These are phyloP conservation scores for Bocquillonia castaneifolia DNA, from an alignment of 441 rosid genomes.

Conservation along the genomic window DNA sequence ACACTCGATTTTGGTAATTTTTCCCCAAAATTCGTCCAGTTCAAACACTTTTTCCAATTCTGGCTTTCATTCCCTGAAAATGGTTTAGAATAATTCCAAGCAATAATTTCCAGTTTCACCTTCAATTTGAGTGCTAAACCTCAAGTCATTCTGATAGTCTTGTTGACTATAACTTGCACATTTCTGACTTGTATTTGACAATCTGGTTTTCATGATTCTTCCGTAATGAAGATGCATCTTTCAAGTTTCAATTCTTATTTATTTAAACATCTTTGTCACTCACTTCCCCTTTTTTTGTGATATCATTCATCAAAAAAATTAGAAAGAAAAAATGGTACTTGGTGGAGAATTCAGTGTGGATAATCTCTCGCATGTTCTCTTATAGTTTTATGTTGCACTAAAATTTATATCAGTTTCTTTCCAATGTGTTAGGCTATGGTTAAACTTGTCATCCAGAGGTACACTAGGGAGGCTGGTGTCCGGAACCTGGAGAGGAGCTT, in stretches of 20 bases:
- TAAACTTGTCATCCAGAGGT: constrained; percentile 78
- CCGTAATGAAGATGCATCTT: neutral
- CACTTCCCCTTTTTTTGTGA: neutral
- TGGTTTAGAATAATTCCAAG: neutral
- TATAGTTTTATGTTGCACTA: neutral
- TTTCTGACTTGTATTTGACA: neutral
- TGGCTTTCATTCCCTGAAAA: neutral
- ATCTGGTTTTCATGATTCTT: neutral
- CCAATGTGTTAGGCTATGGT: constrained; percentile 60
- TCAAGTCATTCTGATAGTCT: neutral
- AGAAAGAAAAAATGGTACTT: neutral
- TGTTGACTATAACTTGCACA: neutral
- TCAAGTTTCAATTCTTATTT: too few relatives aligned
- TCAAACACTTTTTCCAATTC: neutral
- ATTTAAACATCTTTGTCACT: neutral
- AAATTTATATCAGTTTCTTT: neutral
- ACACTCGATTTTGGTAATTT: neutral
- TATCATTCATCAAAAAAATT: neutral
- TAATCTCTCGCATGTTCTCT: neutral
- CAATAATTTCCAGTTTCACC: neutral
- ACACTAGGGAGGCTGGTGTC: constrained; percentile 98
- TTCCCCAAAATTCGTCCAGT: neutral
- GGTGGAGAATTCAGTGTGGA: neutral
- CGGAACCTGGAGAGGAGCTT: constrained; percentile 83
- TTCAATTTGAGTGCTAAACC: neutral